Conservation (phyloP, 2,329 filamentous ascomycete species). For the Sarocladium brachiariae region DNA sequence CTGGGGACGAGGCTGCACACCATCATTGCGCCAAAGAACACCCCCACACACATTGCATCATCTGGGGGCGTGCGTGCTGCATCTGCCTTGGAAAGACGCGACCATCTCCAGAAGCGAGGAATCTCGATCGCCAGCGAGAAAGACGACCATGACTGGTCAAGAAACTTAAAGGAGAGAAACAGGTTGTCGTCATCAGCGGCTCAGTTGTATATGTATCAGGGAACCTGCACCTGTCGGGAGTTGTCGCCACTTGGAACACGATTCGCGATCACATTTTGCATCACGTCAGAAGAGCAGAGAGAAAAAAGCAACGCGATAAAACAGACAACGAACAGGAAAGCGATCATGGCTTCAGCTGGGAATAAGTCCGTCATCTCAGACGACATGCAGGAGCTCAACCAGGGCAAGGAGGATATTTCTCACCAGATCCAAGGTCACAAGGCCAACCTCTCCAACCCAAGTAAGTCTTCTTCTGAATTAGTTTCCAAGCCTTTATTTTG, state of each 20-base stretch:
- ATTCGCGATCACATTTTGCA: no score
- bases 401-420: slow-evolving; percentile 21
- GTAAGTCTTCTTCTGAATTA: slow-evolving; percentile 19
- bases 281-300: no score
- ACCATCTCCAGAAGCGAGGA: neutral
- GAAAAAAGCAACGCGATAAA: neutral
- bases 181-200: no score
- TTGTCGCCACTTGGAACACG: no score
- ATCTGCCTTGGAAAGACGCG: slow-evolving; percentile 6
- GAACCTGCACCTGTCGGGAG: no score
- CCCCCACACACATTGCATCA: slow-evolving; percentile 10
- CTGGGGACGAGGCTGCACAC: slow-evolving; percentile 1
- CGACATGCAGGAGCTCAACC: slow-evolving; percentile 33
- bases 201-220: no score
- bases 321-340: no score
- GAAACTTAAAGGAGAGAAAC: no score
- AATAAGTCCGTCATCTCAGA: slow-evolving; percentile 32
- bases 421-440: slow-evolving; percentile 33
- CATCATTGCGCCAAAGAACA: neutral
- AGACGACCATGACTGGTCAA: neutral
- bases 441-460: slow-evolving; percentile 40
- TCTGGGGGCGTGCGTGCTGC: neutral
- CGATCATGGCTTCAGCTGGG: slow-evolving; percentile 30
- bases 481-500: neutral
- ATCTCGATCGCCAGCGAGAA: slow-evolving; percentile 3